These are phyloP conservation scores for Tolypocladium capitatum DNA, from an alignment of 2,329 filamentous ascomycete species.

Conservation along the genomic window DNA sequence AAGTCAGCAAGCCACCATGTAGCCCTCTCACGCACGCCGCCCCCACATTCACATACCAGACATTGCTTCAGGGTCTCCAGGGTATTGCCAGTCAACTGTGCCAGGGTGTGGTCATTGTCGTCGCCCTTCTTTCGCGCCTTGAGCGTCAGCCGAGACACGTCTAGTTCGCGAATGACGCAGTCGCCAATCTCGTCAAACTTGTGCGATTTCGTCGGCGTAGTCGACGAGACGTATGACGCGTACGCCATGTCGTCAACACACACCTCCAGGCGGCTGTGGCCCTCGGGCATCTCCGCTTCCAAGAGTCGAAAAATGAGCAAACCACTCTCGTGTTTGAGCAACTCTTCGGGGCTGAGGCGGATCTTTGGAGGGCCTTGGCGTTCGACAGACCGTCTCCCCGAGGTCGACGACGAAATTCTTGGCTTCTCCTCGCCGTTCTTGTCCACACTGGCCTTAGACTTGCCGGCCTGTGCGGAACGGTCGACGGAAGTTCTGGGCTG, in stretches of 20 bases:
- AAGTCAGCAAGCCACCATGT: neutral
- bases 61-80: slow-evolving; percentile 79
- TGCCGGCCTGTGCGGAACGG: slow-evolving; percentile 24
- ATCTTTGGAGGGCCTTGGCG: slow-evolving; percentile 58
- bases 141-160: slow-evolving; percentile 85
- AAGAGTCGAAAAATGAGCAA: slow-evolving; percentile 89
- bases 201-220: slow-evolving; percentile 52
- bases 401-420: slow-evolving; percentile 23
- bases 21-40: neutral
- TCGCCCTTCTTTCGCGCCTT: slow-evolving; percentile 73
- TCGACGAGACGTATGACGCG: slow-evolving; percentile 72
- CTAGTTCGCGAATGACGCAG: slow-evolving; percentile 91
- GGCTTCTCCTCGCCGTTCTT: slow-evolving; percentile 13
- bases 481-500: slow-evolving; percentile 5
- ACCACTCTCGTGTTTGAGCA: slow-evolving; percentile 78
- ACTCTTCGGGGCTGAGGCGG: slow-evolving; percentile 63
- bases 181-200: slow-evolving; percentile 90
- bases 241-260: slow-evolving; percentile 92
- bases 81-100: slow-evolving; percentile 74
- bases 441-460: slow-evolving; percentile 26
- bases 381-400: slow-evolving; percentile 17
- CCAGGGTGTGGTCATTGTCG: slow-evolving; percentile 62
- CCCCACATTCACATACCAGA: slow-evolving; percentile 42
- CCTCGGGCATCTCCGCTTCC: slow-evolving; percentile 71
- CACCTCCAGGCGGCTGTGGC: slow-evolving; percentile 68